Evolutionary conservation across 495 filamentous ascomycete species (phyloP).

Genomic region (Hyaloscypha bicolor): DNA sequence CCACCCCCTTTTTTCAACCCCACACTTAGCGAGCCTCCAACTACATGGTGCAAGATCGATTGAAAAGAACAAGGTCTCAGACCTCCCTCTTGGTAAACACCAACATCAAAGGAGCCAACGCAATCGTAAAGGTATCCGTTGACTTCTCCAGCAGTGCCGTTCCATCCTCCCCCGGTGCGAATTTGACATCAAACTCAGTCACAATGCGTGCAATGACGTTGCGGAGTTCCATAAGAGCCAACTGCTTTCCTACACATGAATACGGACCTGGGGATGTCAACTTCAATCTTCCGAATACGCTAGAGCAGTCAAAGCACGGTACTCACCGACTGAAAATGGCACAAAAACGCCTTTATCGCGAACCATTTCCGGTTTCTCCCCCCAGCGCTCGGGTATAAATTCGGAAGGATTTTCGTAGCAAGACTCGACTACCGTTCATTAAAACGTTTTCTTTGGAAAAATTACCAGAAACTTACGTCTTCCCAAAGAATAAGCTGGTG

Average conservation of each 20-base stretch:
- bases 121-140: neutral
- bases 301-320: neutral
- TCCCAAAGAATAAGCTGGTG: conserved; percentile 27
- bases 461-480: neutral
- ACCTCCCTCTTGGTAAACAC: neutral
- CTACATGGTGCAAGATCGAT: neutral
- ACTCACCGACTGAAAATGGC: conserved; percentile 50
- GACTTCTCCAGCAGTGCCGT: neutral
- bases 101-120: neutral
- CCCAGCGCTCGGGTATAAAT: conserved; percentile 62
- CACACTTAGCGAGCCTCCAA: neutral
- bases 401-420: conserved; percentile 28
- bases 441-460: neutral
- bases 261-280: conserved; percentile 27
- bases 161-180: conserved; percentile 20
- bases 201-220: conserved; percentile 18
- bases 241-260: conserved; percentile 52
- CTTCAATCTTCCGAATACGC: neutral
- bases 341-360: conserved; percentile 48
- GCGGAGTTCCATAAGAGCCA: conserved; percentile 54
- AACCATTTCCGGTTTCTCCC: conserved; percentile 44
- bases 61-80: neutral
- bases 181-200: conserved; percentile 14
- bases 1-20: neutral
- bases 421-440: neutral